Evolutionary conservation across 23 red algal species (phyloP), one percentile per base, ranked within the genome.

Genomic region (Agarophyton chilense): DNA sequence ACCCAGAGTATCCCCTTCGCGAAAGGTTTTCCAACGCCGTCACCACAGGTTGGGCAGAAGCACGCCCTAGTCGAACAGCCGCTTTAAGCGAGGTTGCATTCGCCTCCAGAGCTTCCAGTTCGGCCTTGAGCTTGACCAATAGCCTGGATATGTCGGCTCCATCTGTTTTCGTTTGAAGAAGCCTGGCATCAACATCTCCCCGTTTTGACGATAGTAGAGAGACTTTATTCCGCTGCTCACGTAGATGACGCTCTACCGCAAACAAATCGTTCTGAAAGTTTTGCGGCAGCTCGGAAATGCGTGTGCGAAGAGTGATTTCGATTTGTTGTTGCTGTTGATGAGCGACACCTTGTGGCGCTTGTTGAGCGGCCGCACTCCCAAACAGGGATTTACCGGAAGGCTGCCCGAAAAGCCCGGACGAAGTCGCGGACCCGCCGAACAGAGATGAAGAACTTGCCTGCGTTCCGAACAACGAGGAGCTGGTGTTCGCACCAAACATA

Each of bases 241-340:
- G 51, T 24, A 93, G 49, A 47, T 93, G 90, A 45, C 79, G 64
- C 35, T 93, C 90, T 0, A 93, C 79, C 5, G 79, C 90, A 56
- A 84, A 82, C 65, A 93, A 51, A 57, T 84, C 72, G 70, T 65
- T 93, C 54, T 77, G 60, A 44, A 77, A 72, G 41, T 93, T 70
- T n/a, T 74, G 63, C 21, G 90, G 90, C 13, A 93, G 90, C 32
- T 93, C 43, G 2, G 45, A 56, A 58, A 93, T 85, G 21, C 53
- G 63, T 12, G 90, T 93, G 16, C 84, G 84, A 43, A 60, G 35
- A 2, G 67, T 89, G 49, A 79, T 89, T 77, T 73, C 65, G 25
- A 55, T 79, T 63, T 61, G 86, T 22, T 76, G 72, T 52, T 78
- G 72, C 35, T 78, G 68, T 66, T 55, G 68, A 6, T 77, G 86